Evolutionary conservation across 345 rosid species (phyloP).

Genomic region (Anacardium occidentale): DNA sequence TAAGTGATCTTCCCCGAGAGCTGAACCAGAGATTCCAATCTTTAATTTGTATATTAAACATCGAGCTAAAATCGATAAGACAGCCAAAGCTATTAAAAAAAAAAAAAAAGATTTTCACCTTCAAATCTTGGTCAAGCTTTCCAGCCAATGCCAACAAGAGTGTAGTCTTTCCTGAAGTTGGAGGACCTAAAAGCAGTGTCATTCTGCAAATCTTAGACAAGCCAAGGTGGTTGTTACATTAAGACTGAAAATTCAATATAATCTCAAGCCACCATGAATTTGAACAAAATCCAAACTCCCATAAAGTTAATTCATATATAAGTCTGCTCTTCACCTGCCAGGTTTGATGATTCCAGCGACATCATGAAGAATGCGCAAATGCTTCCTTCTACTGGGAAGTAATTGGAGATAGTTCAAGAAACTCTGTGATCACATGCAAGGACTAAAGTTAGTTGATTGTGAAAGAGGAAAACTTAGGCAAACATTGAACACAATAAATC

Average conservation of each 20-base stretch:
- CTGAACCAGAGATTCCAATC: slow-evolving; percentile 17
- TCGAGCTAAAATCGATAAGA: too few relatives aligned
- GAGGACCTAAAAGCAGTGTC: slow-evolving; percentile 82
- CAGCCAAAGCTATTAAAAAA: not conserved
- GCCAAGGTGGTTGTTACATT: not conserved
- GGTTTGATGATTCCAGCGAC: slow-evolving; percentile 71
- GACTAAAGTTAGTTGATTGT: slow-evolving; percentile 23
- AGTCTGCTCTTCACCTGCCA: slow-evolving; percentile 39
- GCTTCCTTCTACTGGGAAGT: slow-evolving; percentile 49
- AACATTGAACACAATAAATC: not conserved
- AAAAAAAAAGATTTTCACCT: slow-evolving; percentile 31
- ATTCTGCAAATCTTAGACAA: slow-evolving; percentile 33
- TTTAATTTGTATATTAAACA: too few relatives aligned
- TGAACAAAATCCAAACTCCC: too few relatives aligned
- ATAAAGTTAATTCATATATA: too few relatives aligned
- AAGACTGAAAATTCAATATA: not conserved
- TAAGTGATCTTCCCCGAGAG: slow-evolving; percentile 41
- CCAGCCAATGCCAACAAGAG: slow-evolving; percentile 77
- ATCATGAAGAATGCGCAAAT: slow-evolving; percentile 54
- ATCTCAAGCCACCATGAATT: too few relatives aligned
- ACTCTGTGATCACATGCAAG: slow-evolving; percentile 42
- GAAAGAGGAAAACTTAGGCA: too few relatives aligned
- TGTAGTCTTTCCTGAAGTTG: slow-evolving; percentile 73
- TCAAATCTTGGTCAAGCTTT: slow-evolving; percentile 56
- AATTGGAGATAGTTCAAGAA: slow-evolving; percentile 30